Evolutionary conservation across 768 basidiomycete species (phyloP), one percentile per base, ranked within the genome.

Genomic region (Neoboletus brunneissimus): DNA sequence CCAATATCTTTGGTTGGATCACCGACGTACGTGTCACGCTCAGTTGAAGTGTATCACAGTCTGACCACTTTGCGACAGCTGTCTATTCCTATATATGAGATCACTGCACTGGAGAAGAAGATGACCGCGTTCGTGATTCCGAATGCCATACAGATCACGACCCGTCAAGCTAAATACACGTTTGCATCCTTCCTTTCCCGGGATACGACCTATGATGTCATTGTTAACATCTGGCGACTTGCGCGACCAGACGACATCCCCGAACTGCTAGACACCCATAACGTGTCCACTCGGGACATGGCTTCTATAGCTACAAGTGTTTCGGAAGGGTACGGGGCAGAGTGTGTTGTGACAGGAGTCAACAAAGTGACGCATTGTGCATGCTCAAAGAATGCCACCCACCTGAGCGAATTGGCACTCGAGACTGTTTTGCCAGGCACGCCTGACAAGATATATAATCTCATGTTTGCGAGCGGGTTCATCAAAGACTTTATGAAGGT

Each of bases 121-220:
- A 98, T 95, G 92, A 98, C 96, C 0, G 95, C 96, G 3, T 91
- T 94, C 63, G 93, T 98, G 56, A 98, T 98, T 59, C 96, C 96
- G 16, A 98, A 98, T 70, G 96, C 92, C 25, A 95, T 98, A 62
- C 88, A 89, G 63, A 82, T 98, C 54, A 84, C 91, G 15, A 97
- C 95, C 0, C 80, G 82, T 27, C 84, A 85, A 62, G 81, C 81
- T 18, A 92, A 95, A 75, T 93, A 97, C 75, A 91, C 88, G 1
- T 98, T 98, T 63, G 92, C 97, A 0, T 98, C 95, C 15, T 96
- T 99, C 79, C 86, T 98, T 46, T 89, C 94, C 1, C 85, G 96
- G 11, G 96, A 99, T 74, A 94, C 94, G 41, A 94, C 95, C 0
- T 95, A 85, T 73, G 96, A 99, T 73, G 92, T 98, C 51, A 92